Evolutionary conservation across 768 basidiomycete species (phyloP).

Genomic region (Suillus placidus): DNA sequence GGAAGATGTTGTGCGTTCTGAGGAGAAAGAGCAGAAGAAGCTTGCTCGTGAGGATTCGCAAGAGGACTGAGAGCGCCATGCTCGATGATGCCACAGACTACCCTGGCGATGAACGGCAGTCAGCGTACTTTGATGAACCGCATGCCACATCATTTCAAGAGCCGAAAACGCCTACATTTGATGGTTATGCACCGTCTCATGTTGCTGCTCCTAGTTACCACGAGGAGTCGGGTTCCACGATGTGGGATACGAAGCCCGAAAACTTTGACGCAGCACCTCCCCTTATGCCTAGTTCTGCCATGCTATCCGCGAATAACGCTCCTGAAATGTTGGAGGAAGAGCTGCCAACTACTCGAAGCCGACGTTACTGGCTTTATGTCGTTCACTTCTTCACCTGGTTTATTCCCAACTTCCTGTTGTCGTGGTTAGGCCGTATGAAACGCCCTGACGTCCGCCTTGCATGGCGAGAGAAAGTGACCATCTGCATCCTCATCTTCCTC

Average conservation of each 20-base stretch:
- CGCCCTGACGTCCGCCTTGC: conserved; percentile 68
- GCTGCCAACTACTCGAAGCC: conserved; percentile 54
- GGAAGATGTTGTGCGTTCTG: conserved; percentile 56
- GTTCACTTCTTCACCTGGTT: conserved; percentile 58
- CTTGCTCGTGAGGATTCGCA: conserved; percentile 42
- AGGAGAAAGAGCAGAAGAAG: conserved; percentile 53
- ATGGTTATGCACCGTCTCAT: conserved; percentile 26
- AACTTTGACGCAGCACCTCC: conserved; percentile 34
- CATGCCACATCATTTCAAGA: conserved; percentile 32
- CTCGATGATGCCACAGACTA: conserved; percentile 44
- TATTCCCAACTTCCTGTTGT: conserved; percentile 55
- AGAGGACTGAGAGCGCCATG: conserved; percentile 50
- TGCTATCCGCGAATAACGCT: conserved; percentile 45
- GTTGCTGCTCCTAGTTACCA: conserved; percentile 26
- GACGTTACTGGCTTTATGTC: conserved; percentile 60
- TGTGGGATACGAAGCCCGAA: conserved; percentile 48
- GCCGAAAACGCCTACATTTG: conserved; percentile 30
- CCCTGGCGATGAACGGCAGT: conserved; percentile 33
- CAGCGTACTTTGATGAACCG: conserved; percentile 37
- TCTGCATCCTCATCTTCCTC: conserved; percentile 58
- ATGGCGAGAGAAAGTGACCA: conserved; percentile 71
- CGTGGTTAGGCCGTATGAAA: conserved; percentile 61
- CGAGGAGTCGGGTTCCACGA: conserved; percentile 38
- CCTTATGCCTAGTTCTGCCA: conserved; percentile 39
- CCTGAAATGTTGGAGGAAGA: conserved; percentile 52